Evolutionary conservation across 2,329 filamentous ascomycete species (phyloP), one percentile per base, ranked within the genome.

Genomic region (Penicillium sp.): DNA sequence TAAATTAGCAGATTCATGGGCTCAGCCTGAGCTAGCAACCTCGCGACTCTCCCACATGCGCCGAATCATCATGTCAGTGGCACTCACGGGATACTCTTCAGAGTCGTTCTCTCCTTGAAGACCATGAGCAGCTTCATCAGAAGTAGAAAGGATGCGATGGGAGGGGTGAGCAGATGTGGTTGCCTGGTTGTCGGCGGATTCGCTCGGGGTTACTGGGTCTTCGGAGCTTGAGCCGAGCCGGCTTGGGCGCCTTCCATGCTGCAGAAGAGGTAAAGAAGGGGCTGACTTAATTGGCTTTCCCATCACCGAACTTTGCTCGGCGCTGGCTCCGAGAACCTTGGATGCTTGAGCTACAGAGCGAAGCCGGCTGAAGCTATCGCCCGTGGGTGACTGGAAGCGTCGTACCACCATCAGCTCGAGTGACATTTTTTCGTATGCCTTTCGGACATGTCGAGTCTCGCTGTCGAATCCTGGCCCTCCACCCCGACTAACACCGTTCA

Each of bases 41-140:
- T 71, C 68, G 38, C 69, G 66, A 44, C 67, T 71, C 38, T 72
- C 68, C 69, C 69, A 72, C 57, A 72, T 68, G 38, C 69, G 66
- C 34, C 69, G 67, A 42, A 72, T 61, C 58, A 72, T 64, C 57
- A 72, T 59, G 27, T 69, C 69, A 4, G 57, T 50, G 44, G 69
- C 68, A 41, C 54, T 63, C 2, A 64, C 51, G 14, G 55, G 61
- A 23, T 50, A 55, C 7, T 52, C 58, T 14, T 61, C 57, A 10
- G 52, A 43, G 2, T 60, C 56, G 11, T 62, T 57, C 13, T 58
- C 57, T 23, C 49, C 46, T 6, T 47, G 48, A 14, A 50, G 44
- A 20, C 48, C 56, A 38, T 58, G 59, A 8, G 55, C 41, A 11
- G 55, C 56, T 23, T 70, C 66, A 26, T 63, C 64, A 14, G 68